Evolutionary conservation across 345 rosid genomes (phyloP), one percentile per base, ranked within the genome.

Genomic region (Psidium guajava): DNA sequence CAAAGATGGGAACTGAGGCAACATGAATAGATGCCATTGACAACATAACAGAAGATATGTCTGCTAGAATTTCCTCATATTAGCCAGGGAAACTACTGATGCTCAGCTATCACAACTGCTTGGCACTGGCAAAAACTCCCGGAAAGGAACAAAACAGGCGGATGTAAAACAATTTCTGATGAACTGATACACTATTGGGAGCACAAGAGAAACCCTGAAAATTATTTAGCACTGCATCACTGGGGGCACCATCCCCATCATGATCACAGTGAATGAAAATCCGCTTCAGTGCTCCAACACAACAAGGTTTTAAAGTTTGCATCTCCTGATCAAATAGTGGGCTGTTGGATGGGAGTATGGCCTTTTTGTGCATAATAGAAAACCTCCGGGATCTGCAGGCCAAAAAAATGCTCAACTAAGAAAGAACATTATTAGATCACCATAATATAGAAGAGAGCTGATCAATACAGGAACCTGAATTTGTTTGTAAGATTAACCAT

Each of bases 291-390:
- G 99, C 98, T 85, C 98, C 90, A 32, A 94, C 94, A 88, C 95
- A 95, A 21, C 93, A 91, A 64, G 98, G 97, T 91, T 91, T 94
- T 89, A 96, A 22, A 84, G 92, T 91, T 82, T 92, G 96, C 36
- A 96, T 87, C 90, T 94, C 98, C 87, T 90, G 98, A 87, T 96
- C 96, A 90, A 92, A 94, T 27, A 96, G 87, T 54, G 98, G 98
- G 32, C 90, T 92, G 18, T 94, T 90, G 97, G 98, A 88, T 96
- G 92, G 92, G 81, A 93, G 91, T 57, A 91, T 96, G 51, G 98
- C 95, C 83, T 93, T 91, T 91, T 90, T 94, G 98, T 1, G 97
- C 98, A 86, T 94, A 90, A 86, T 90, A 90, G 86, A 95, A 91
- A 87, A 95, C 95, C 86, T 91, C 91, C 20, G 89, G 91, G 55